Conservation (phyloP, 2,329 filamentous ascomycete species). For the Neonectria neomacrospora region DNA sequence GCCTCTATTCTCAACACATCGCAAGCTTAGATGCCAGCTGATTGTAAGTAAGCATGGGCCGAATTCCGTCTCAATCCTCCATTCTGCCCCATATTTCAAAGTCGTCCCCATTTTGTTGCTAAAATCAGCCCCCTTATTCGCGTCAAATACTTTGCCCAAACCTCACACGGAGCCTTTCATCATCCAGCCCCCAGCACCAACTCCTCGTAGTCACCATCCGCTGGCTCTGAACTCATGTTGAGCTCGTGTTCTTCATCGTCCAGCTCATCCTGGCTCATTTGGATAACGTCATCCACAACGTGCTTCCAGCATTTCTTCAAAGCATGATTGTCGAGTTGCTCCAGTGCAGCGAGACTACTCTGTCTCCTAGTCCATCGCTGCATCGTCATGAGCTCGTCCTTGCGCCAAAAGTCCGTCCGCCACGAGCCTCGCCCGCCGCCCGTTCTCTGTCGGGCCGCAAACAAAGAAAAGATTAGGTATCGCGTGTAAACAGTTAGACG, state of each 20-base stretch:
- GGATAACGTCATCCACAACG: background rate
- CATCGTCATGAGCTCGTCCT: background rate
- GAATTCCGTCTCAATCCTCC: background rate
- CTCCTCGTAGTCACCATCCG: slow-evolving; percentile 4
- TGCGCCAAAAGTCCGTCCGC: background rate
- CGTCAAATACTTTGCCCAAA: background rate
- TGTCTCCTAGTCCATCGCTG: background rate
- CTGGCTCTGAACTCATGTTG: background rate
- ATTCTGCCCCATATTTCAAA: background rate
- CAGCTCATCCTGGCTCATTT: background rate
- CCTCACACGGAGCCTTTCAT: background rate
- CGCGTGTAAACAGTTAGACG: slow-evolving; percentile 26
- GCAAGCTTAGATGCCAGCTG: background rate
- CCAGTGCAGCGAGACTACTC: background rate
- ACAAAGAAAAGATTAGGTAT: slow-evolving; percentile 28
- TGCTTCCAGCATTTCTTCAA: background rate
- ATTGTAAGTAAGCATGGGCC: background rate
- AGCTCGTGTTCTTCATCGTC: background rate
- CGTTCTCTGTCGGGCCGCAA: slow-evolving; percentile 14
- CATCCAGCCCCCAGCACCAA: background rate
- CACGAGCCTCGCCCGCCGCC: background rate
- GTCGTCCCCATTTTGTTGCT: no score
- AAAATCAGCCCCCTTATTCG: background rate
- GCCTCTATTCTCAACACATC: background rate
- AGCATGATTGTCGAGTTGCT: background rate